Conservation (phyloP, 164 flowering plant genomes). For the Akebia trifoliata region DNA sequence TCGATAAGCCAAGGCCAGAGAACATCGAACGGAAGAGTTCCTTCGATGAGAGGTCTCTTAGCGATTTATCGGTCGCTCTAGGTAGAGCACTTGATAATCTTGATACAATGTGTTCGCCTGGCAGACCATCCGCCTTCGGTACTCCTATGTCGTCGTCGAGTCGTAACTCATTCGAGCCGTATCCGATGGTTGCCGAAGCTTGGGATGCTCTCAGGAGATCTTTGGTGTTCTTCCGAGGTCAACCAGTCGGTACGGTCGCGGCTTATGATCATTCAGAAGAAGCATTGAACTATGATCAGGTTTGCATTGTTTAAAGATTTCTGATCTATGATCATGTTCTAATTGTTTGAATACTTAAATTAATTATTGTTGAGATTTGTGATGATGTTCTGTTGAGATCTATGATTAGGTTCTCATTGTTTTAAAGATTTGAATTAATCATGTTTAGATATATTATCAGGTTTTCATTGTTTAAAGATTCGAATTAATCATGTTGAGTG, state of each 20-base stretch:
- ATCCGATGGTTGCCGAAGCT: conserved; percentile 42
- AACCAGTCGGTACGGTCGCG: conserved; percentile 37
- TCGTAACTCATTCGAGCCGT: conserved; percentile 34
- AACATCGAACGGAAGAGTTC: conserved; percentile 24
- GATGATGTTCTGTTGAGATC: too few relatives aligned
- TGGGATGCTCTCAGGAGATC: conserved; percentile 39
- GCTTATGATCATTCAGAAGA: conserved; percentile 33
- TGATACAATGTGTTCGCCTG: conserved; percentile 19
- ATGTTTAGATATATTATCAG: too few relatives aligned
- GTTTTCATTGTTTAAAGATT: too few relatives aligned
- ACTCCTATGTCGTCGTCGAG: conserved; percentile 28
- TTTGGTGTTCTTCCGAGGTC: conserved; percentile 31
- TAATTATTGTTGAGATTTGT: too few relatives aligned
- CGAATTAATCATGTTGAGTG: too few relatives aligned
- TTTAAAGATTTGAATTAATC: too few relatives aligned
- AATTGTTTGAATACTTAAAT: too few relatives aligned
- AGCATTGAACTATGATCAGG: conserved; percentile 38
- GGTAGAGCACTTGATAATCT: conserved; percentile 12
- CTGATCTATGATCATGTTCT: too few relatives aligned
- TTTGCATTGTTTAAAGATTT: background rate
- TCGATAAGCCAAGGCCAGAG: conserved; percentile 17
- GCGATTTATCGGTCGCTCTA: conserved; percentile 14
- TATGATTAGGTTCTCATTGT: too few relatives aligned
- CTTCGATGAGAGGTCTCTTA: conserved; percentile 20
- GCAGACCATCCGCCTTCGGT: conserved; percentile 12